Conservation (phyloP, 306 rosid species). For the Senna siamea region DNA sequence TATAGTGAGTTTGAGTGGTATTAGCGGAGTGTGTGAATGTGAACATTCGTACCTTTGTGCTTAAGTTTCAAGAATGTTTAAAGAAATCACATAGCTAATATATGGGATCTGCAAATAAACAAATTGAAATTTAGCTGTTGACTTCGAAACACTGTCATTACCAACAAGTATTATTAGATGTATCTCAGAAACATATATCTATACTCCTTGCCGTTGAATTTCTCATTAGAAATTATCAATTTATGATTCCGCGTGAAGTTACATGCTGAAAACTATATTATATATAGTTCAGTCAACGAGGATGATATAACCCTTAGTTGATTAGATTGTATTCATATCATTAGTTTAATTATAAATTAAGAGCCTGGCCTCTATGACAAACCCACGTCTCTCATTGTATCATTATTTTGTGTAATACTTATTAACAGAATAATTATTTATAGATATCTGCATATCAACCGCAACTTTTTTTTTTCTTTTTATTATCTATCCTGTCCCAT, state of each 20-base stretch:
- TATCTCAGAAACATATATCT: neutral
- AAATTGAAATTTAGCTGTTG: neutral
- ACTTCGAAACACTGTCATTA: neutral
- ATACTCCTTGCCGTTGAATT: neutral
- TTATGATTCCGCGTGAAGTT: neutral
- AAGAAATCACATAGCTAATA: neutral
- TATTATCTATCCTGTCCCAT: neutral
- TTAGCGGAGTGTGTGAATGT: neutral
- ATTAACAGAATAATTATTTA: neutral
- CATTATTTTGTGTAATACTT: neutral
- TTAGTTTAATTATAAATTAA: no score
- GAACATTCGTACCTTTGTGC: neutral
- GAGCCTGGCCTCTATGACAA: neutral
- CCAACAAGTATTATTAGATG: neutral
- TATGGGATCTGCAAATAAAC: conserved; percentile 10
- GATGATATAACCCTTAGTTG: neutral
- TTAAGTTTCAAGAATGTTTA: neutral
- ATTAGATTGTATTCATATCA: neutral
- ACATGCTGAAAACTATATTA: neutral
- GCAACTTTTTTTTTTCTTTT: no score
- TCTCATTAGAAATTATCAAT: neutral
- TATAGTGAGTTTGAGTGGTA: conserved; percentile 7
- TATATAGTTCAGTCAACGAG: neutral
- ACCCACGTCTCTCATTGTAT: neutral
- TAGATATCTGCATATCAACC: neutral